phyloP scores from a whole-genome alignment of 192 early-diverging fungal genomes.

The Coemansia sp. region DNA sequence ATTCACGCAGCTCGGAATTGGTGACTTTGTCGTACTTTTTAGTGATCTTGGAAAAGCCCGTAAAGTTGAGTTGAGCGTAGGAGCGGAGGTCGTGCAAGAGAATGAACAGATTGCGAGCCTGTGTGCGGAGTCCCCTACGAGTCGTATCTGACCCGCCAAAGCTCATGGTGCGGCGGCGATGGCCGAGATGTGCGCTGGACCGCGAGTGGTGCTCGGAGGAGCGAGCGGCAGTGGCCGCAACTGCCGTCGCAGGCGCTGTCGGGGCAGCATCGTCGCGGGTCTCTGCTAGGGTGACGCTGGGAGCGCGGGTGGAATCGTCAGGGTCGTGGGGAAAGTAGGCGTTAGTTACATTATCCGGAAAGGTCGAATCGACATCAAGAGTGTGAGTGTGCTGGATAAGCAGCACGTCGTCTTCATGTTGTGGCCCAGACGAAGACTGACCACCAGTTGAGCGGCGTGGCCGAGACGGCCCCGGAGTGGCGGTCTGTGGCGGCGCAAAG shows the following conservation, averaged over 20 bases:
- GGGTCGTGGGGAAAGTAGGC: slow-evolving; percentile 39
- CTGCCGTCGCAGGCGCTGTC: not conserved
- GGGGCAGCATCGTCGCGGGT: not conserved
- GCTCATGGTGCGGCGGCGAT: slow-evolving; percentile 30
- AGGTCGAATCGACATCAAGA: slow-evolving; percentile 18
- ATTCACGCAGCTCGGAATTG: slow-evolving; percentile 62
- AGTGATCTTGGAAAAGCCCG: slow-evolving; percentile 89
- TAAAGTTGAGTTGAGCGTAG: slow-evolving; percentile 84
- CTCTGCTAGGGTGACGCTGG: slow-evolving; percentile 9
- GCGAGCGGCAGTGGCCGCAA: not conserved
- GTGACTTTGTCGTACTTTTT: slow-evolving; percentile 99
- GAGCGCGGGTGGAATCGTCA: slow-evolving; percentile 22
- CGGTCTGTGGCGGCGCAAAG: not conserved
- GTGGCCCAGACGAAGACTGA: not conserved
- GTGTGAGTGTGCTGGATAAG: not conserved
- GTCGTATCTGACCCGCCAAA: slow-evolving; percentile 8
- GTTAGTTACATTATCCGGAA: slow-evolving; percentile 38
- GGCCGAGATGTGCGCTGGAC: not conserved
- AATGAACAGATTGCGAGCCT: slow-evolving; percentile 74
- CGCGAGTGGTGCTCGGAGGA: slow-evolving; percentile 2
- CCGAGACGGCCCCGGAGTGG: not conserved
- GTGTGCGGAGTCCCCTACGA: slow-evolving; percentile 43
- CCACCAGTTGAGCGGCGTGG: not conserved
- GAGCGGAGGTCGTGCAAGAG: slow-evolving; percentile 79
- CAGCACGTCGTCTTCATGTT: not conserved